A percentile compares a stretch with the other conserved stretches of the same genome.
Conservation (phyloP, 169 alveolate species). For the Plasmodium reichenowi region DNA sequence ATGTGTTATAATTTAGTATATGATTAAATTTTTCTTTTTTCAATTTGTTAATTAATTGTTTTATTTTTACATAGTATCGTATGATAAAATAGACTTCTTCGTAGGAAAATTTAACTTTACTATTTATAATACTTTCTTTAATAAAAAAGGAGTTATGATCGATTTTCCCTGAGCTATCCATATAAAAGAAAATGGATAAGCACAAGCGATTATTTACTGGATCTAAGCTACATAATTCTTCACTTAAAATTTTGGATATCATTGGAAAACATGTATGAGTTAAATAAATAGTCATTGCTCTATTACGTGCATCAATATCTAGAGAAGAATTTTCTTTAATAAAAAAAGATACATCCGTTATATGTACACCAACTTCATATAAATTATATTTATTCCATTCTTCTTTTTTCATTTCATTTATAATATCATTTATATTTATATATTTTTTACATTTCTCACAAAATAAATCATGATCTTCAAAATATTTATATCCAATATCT, state of each 20-base stretch:
- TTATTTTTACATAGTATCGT: slow-evolving; percentile 18
- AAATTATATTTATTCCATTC: slow-evolving; percentile 52
- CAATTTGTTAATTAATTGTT: slow-evolving; percentile 30
- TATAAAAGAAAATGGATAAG: slow-evolving; percentile 59
- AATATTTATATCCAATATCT: slow-evolving; percentile 32
- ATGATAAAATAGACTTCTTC: slow-evolving; percentile 57
- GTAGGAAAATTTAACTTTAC: slow-evolving; percentile 65
- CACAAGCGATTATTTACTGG: slow-evolving; percentile 55
- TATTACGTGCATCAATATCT: slow-evolving; percentile 95
- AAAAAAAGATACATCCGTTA: slow-evolving; percentile 97
- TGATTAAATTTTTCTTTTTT: slow-evolving; percentile 1
- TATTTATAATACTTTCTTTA: slow-evolving; percentile 56
- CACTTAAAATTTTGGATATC: slow-evolving; percentile 71
- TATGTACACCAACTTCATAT: slow-evolving; percentile 95
- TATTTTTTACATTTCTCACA: slow-evolving; percentile 51
- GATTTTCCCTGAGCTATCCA: slow-evolving; percentile 69
- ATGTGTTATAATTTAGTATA: no score
- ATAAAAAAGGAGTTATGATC: slow-evolving; percentile 66
- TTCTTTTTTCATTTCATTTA: slow-evolving; percentile 14
- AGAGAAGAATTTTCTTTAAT: slow-evolving; percentile 92
- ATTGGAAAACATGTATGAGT: slow-evolving; percentile 86
- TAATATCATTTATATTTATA: slow-evolving; percentile 56
- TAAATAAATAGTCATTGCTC: slow-evolving; percentile 94
- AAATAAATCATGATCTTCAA: slow-evolving; percentile 20
- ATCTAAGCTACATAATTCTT: slow-evolving; percentile 61